Conservation (phyloP, 1,284 basidiomycete species). For the Apiotrichum domesticum region DNA sequence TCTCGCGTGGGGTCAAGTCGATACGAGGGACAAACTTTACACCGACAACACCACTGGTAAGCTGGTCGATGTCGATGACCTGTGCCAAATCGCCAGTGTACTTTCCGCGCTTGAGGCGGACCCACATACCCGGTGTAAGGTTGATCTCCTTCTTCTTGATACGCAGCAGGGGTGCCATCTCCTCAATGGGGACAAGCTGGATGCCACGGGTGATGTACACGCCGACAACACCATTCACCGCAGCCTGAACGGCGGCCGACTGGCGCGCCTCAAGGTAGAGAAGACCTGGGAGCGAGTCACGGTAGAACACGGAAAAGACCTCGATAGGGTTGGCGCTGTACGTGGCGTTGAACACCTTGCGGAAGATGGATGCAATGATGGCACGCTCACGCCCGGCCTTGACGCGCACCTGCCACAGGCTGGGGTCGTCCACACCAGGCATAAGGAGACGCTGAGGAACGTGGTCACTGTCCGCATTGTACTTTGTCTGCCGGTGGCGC, state of each 20-base stretch:
- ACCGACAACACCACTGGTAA: slow-evolving; percentile 65
- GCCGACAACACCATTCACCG: slow-evolving; percentile 84
- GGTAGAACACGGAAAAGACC: slow-evolving; percentile 89
- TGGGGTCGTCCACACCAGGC: slow-evolving; percentile 94
- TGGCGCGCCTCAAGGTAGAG: slow-evolving; percentile 93
- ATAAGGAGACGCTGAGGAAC: slow-evolving; percentile 93
- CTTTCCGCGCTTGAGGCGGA: slow-evolving; percentile 87
- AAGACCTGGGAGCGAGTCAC: slow-evolving; percentile 89
- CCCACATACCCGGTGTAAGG: slow-evolving; percentile 84
- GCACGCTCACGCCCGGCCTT: slow-evolving; percentile 89
- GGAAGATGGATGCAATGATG: slow-evolving; percentile 88
- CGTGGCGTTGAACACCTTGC: slow-evolving; percentile 60
- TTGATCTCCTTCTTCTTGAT: slow-evolving; percentile 91
- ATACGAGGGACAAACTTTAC: slow-evolving; percentile 95
- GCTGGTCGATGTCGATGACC: slow-evolving; percentile 89
- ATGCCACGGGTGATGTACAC: slow-evolving; percentile 73
- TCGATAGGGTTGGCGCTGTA: slow-evolving; percentile 61
- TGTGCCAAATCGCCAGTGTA: slow-evolving; percentile 94
- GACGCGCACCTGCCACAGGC: slow-evolving; percentile 90
- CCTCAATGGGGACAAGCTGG: slow-evolving; percentile 87
- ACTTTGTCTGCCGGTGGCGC: slow-evolving; percentile 68
- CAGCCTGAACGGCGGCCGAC: slow-evolving; percentile 76
- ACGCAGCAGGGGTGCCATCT: slow-evolving; percentile 94
- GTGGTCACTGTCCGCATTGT: slow-evolving; percentile 85
- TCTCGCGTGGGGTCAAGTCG: slow-evolving; percentile 85